A percentile compares a stretch with the other conserved stretches of the same genome.
Evolutionary conservation across 495 filamentous ascomycete species (phyloP).

Genomic region (Bombardia bombarda): DNA sequence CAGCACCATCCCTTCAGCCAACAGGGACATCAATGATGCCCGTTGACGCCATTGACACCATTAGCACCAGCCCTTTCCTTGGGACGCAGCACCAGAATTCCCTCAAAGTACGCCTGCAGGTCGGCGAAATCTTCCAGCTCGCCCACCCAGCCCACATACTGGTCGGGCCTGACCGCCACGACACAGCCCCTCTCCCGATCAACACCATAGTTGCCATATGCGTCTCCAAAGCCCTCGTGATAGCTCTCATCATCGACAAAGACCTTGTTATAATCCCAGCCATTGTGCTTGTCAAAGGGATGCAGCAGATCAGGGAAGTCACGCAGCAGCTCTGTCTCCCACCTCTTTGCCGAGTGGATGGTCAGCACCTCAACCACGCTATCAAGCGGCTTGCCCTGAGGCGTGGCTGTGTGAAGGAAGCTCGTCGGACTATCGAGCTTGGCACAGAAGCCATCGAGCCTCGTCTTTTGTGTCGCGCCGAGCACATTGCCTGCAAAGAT

Average conservation of each 20-base stretch:
- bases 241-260: constrained; percentile 56
- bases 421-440: constrained; percentile 25
- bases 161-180: constrained; percentile 51
- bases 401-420: constrained; percentile 37
- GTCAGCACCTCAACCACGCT: constrained; percentile 52
- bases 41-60: too few species aligned
- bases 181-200: constrained; percentile 50
- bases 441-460: constrained; percentile 39
- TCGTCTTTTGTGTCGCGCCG: constrained; percentile 28
- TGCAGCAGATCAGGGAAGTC: constrained; percentile 53
- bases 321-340: constrained; percentile 41
- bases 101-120: constrained; percentile 30
- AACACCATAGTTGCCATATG: constrained; percentile 57
- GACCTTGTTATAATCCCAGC: constrained; percentile 60
- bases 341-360: constrained; percentile 47
- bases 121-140: constrained; percentile 45
- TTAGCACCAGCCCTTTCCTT: too few species aligned
- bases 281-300: constrained; percentile 46
- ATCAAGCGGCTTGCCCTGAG: constrained; percentile 27
- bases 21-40: too few species aligned
- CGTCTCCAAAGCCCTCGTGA: constrained; percentile 53
- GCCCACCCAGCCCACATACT: constrained; percentile 53
- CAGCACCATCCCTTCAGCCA: too few species aligned
- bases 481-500: constrained; percentile 55
- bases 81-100: constrained; percentile 25